These are phyloP conservation scores for Helminthosporium solani DNA, from an alignment of 2,329 filamentous ascomycete genomes.

Conservation along the genomic window DNA sequence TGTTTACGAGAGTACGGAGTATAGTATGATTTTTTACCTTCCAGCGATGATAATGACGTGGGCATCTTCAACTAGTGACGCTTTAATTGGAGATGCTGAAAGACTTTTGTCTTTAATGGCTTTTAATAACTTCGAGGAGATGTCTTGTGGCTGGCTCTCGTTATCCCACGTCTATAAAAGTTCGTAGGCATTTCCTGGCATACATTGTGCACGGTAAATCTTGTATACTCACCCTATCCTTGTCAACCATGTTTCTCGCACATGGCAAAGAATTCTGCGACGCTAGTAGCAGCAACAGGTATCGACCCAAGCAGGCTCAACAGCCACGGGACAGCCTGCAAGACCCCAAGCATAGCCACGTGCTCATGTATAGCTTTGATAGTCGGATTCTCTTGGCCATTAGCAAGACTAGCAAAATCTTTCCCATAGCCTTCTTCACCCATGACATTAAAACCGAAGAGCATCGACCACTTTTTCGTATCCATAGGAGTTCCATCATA, in stretches of 20 bases:
- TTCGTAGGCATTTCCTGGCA: neutral
- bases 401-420: constrained; percentile 26
- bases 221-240: constrained; percentile 16
- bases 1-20: neutral
- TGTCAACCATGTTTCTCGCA: constrained; percentile 35
- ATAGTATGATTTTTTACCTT: constrained; percentile 15
- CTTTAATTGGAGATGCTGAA: constrained; percentile 34
- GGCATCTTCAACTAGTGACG: constrained; percentile 36
- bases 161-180: constrained; percentile 17
- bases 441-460: constrained; percentile 34
- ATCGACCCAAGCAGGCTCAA: constrained; percentile 33
- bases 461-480: constrained; percentile 26
- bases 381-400: constrained; percentile 28
- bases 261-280: constrained; percentile 32
- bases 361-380: constrained; percentile 41
- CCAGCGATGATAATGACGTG: constrained; percentile 39
- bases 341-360: constrained; percentile 36
- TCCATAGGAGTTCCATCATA: constrained; percentile 22
- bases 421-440: constrained; percentile 31
- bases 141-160: constrained; percentile 36
- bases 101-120: constrained; percentile 41
- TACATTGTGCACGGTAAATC: neutral
- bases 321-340: constrained; percentile 42
- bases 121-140: constrained; percentile 46
- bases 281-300: constrained; percentile 30